Evolutionary conservation across 2,329 filamentous ascomycete species (phyloP).

Genomic region (Chrysoporthe puriensis): DNA sequence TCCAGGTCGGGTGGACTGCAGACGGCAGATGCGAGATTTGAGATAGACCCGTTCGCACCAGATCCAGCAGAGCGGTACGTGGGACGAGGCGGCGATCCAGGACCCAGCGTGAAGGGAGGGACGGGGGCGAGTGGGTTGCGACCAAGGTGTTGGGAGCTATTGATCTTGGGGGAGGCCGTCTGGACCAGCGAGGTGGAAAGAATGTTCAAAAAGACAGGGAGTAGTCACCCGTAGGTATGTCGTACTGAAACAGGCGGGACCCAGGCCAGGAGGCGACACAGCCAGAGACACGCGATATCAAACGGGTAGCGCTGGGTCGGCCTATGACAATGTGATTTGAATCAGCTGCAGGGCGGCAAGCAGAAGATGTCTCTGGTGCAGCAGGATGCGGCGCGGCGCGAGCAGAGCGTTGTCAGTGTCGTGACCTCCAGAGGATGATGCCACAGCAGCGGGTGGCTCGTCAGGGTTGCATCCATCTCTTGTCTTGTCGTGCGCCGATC

Average conservation of each 20-base stretch:
- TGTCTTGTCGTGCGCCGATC: too few species aligned
- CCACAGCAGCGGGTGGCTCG: background rate
- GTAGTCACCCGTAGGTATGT: background rate
- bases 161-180: background rate
- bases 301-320: background rate
- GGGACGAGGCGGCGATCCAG: conserved; percentile 2
- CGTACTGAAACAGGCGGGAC: conserved; percentile 6
- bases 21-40: conserved; percentile 14
- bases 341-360: background rate
- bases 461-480: too few species aligned
- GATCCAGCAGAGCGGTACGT: conserved; percentile 17
- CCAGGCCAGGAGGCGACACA: conserved; percentile 7
- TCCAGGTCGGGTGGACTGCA: conserved; percentile 6
- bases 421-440: background rate
- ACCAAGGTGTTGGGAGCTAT: conserved; percentile 4
- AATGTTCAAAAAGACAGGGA: background rate
- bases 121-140: background rate
- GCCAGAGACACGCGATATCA: conserved; percentile 3
- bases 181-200: background rate
- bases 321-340: background rate
- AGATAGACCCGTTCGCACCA: conserved; percentile 10
- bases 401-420: background rate
- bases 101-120: conserved; percentile 13
- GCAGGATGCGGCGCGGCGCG: background rate
- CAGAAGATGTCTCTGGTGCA: background rate